Conservation (phyloP, 2,329 filamentous ascomycete species). For the Microdochium bolleyi region DNA sequence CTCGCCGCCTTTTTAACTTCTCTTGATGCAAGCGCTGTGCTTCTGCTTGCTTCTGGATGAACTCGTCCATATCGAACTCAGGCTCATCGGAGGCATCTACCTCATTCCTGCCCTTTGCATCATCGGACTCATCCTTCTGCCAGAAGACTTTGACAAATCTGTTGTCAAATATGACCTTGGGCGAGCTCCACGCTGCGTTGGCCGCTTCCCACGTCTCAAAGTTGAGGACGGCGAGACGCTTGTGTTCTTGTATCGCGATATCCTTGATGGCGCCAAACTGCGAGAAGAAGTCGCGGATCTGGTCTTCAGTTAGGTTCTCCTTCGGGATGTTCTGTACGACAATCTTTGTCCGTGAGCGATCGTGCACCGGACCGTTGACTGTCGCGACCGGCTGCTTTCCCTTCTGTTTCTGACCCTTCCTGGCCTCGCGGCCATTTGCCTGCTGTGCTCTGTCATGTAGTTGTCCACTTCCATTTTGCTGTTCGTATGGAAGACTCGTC, state of each 20-base stretch:
- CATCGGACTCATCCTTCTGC: constrained; percentile 47
- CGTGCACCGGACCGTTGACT: constrained; percentile 53
- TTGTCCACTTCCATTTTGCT: not conserved
- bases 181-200: constrained; percentile 64
- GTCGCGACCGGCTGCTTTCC: constrained; percentile 35
- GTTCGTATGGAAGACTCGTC: not conserved
- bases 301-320: constrained; percentile 57
- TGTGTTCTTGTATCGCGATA: constrained; percentile 58
- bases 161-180: constrained; percentile 78
- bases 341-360: constrained; percentile 57
- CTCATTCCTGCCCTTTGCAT: constrained; percentile 16
- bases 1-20: constrained; percentile 52
- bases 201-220: constrained; percentile 60
- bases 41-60: constrained; percentile 61
- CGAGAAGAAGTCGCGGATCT: constrained; percentile 61
- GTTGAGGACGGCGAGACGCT: constrained; percentile 61
- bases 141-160: constrained; percentile 81
- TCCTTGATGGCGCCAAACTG: constrained; percentile 61
- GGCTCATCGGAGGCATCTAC: constrained; percentile 29
- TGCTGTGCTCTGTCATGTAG: not conserved
- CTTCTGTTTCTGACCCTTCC: constrained; percentile 25
- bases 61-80: constrained; percentile 62
- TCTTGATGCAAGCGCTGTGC: constrained; percentile 63
- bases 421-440: not conserved
- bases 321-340: constrained; percentile 74